Evolutionary conservation across 2,329 filamentous ascomycete species (phyloP), one percentile per base, ranked within the genome.

Genomic region (Pseudogymnoascus sp.): DNA sequence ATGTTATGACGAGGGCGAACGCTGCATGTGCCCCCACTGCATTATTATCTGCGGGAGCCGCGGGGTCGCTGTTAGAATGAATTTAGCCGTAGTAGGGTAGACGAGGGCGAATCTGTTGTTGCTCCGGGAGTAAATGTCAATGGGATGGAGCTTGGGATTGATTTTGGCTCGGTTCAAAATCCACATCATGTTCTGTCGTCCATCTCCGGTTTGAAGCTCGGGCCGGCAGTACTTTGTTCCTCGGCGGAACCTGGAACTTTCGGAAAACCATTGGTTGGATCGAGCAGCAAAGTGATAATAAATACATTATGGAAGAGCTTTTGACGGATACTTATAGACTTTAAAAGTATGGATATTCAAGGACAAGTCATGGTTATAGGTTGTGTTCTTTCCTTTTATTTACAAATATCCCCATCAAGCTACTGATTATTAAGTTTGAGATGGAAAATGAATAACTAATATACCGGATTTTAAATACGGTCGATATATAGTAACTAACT

Each of bases 1-100:
- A 82, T 82, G 39, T 48, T 61, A 58, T 61, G 35, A 52, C n/a
- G 27, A 52, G 45, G n/a, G 27, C n/a, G 27, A 52, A 18, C 27
- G n/a, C 7, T 52, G 45, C 45, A 52, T 52, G 45, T 33, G 45
- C n/a, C 45, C 45, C 27, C 45, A 33, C 45, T 33, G 45, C 45
- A 31, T 52, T 33, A 33, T 33, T 52, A 31, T 2, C 15, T 18
- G 45, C 27, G 27, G 27, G n/a, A 52, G 7, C n/a, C 45, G 27
- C 27, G 27, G 25, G n/a, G 10, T 33, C 45, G 27, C 18, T 52
- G 27, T 27, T 27, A 31, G 27, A n/a, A 5, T 31, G n/a, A 4
- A 52, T 18, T 52, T 52, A 27, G n/a, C 4, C 15, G 7, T 2
- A n/a, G n/a, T 31, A 18, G 0, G 12, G n/a, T 33, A 1, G 8